Percentiles rank a stretch among this genome's conserved stretches.
phyloP scores from a whole-genome alignment of 1,284 basidiomycete species.

The Termitomyces sp. region DNA sequence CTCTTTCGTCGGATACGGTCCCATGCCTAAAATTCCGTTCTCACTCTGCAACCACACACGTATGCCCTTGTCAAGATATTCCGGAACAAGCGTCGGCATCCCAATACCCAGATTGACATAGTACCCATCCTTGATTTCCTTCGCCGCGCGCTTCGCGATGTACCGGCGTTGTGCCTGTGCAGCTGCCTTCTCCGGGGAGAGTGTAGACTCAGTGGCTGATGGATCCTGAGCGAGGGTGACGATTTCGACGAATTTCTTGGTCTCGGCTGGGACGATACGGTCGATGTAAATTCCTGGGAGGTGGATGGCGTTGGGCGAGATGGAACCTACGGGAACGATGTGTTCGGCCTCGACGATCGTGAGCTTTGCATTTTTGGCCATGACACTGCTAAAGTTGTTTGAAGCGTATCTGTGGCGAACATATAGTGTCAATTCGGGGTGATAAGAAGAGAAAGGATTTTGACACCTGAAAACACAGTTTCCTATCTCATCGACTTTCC shows the following conservation, averaged over 20 bases:
- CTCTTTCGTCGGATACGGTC: conserved; percentile 84
- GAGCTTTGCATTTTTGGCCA: conserved; percentile 86
- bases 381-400: conserved; percentile 83
- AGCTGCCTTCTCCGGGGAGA: conserved; percentile 48
- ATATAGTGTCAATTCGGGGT: background rate
- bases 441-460: conserved; percentile 13
- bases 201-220: conserved; percentile 25
- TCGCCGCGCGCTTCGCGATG: conserved; percentile 84
- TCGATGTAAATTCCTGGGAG: conserved; percentile 86
- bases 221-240: conserved; percentile 56
- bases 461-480: conserved; percentile 78
- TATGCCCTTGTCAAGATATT: conserved; percentile 75
- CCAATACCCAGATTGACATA: conserved; percentile 80
- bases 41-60: conserved; percentile 92
- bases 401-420: conserved; percentile 64
- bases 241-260: conserved; percentile 79
- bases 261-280: conserved; percentile 77
- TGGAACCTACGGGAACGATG: conserved; percentile 82
- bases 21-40: conserved; percentile 94
- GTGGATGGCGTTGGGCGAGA: conserved; percentile 83
- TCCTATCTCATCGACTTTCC: conserved; percentile 92
- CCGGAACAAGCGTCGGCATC: conserved; percentile 92
- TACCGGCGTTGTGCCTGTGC: conserved; percentile 58
- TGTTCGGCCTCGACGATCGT: conserved; percentile 95
- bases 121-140: conserved; percentile 88